These are phyloP conservation scores for Didymella glomerata DNA, from an alignment of 2,329 filamentous ascomycete genomes.

Conservation along the genomic window DNA sequence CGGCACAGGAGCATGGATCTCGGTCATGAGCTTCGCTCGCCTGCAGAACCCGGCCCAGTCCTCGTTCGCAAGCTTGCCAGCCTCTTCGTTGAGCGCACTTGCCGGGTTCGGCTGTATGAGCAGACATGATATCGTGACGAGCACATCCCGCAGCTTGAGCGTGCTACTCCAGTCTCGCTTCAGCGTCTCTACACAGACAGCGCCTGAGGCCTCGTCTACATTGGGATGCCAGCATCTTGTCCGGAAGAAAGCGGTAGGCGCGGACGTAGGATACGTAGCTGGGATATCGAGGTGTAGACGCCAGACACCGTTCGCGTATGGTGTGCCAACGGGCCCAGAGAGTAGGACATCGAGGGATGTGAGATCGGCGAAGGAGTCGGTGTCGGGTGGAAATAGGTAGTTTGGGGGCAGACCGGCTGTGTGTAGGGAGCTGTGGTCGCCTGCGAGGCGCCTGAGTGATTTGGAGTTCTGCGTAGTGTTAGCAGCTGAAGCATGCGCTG, in stretches of 20 bases:
- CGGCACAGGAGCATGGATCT: slow-evolving; percentile 67
- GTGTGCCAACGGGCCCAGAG: slow-evolving; percentile 67
- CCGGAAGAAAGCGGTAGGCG: slow-evolving; percentile 66
- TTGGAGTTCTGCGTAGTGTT: slow-evolving; percentile 54
- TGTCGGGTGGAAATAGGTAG: slow-evolving; percentile 63
- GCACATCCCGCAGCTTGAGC: slow-evolving; percentile 66
- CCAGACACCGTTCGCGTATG: slow-evolving; percentile 67
- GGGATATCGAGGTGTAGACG: slow-evolving; percentile 68
- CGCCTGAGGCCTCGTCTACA: slow-evolving; percentile 68
- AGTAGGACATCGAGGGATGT: slow-evolving; percentile 66
- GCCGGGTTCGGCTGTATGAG: slow-evolving; percentile 71
- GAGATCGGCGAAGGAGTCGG: slow-evolving; percentile 60
- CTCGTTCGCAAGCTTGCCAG: slow-evolving; percentile 64
- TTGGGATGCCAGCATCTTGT: slow-evolving; percentile 72
- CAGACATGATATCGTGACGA: slow-evolving; percentile 67
- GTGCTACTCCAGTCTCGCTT: slow-evolving; percentile 69
- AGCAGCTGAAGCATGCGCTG: slow-evolving; percentile 14
- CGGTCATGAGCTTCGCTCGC: slow-evolving; percentile 68
- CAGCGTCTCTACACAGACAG: slow-evolving; percentile 70
- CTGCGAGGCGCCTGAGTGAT: slow-evolving; percentile 65
- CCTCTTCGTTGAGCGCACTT: slow-evolving; percentile 68
- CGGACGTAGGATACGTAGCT: slow-evolving; percentile 61
- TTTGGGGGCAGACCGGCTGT: slow-evolving; percentile 66
- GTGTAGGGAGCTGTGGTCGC: slow-evolving; percentile 67
- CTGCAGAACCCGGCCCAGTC: slow-evolving; percentile 66